These are phyloP conservation scores for Kregervanrija pseudodelftensis DNA, from an alignment of 805 yeast genomes.

Conservation along the genomic window DNA sequence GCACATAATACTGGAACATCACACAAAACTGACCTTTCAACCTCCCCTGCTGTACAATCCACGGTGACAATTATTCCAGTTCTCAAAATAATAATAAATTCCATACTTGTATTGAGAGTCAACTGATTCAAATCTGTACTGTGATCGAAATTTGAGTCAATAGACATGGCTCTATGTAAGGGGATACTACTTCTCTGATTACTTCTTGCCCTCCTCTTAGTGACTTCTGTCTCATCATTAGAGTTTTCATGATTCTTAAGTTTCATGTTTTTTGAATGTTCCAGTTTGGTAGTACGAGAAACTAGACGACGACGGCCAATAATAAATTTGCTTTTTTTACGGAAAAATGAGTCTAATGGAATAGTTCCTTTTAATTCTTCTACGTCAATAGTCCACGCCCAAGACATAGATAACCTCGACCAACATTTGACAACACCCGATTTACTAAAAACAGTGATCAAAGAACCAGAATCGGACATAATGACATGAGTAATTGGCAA, in stretches of 20 bases:
- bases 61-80: constrained; percentile 44
- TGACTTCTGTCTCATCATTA: too few relatives aligned
- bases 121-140: constrained; percentile 23
- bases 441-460: constrained; percentile 47
- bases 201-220: too few relatives aligned
- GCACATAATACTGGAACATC: constrained; percentile 38
- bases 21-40: constrained; percentile 29
- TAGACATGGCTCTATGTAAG: constrained; percentile 21
- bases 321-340: constrained; percentile 42
- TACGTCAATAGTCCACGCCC: constrained; percentile 47
- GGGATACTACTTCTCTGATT: neutral
- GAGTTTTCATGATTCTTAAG: too few relatives aligned
- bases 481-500: constrained; percentile 60
- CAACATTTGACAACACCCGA: constrained; percentile 51
- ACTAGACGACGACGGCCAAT: constrained; percentile 28
- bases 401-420: constrained; percentile 46
- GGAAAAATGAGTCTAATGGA: constrained; percentile 54
- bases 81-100: constrained; percentile 46
- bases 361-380: constrained; percentile 30
- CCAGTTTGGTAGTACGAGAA: constrained; percentile 9
- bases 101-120: constrained; percentile 27
- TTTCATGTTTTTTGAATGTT: too few relatives aligned
- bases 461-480: constrained; percentile 53
- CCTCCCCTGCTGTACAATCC: constrained; percentile 41
- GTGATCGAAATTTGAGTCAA: constrained; percentile 27